These are phyloP conservation scores for Balamuthia mandrillaris DNA, from an alignment of 208 protist genomes.

Conservation along the genomic window DNA sequence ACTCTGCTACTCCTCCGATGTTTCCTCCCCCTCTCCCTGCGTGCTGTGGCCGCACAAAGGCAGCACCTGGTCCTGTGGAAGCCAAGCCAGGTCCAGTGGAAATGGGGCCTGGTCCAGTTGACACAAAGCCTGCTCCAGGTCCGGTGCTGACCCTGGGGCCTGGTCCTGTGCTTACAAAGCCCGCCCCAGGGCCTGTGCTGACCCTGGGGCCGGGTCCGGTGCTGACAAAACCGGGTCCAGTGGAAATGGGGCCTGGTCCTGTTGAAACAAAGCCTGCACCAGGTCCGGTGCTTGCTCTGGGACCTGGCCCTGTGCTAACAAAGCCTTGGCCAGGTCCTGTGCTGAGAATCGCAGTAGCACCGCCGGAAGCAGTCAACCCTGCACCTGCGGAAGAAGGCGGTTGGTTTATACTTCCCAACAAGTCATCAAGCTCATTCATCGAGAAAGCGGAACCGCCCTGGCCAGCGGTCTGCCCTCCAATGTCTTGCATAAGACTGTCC, in stretches of 20 bases:
- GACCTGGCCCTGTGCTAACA: too few species aligned
- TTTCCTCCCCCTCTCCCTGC: not conserved
- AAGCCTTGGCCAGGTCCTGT: too few species aligned
- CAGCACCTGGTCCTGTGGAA: not conserved
- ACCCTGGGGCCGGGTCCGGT: not conserved
- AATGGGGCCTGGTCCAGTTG: slow-evolving; percentile 2
- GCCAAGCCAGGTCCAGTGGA: not conserved
- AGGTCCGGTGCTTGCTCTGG: too few species aligned
- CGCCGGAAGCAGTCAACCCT: too few species aligned
- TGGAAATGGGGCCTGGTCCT: not conserved
- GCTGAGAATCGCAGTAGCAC: too few species aligned
- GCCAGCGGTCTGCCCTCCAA: too few species aligned
- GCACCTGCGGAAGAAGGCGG: too few species aligned
- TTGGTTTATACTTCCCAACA: too few species aligned
- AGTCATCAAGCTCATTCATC: too few species aligned
- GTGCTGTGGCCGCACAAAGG: not conserved
- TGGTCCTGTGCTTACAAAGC: not conserved
- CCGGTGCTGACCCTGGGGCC: not conserved
- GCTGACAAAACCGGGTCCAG: not conserved
- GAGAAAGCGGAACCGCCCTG: too few species aligned
- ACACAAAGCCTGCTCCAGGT: slow-evolving; percentile 4
- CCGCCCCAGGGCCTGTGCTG: not conserved
- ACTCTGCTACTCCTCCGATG: not conserved
- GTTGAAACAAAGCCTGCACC: not conserved
- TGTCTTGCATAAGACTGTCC: too few species aligned